Conservation (phyloP, 2,329 filamentous ascomycete species). For the Monosporascus sp. region DNA sequence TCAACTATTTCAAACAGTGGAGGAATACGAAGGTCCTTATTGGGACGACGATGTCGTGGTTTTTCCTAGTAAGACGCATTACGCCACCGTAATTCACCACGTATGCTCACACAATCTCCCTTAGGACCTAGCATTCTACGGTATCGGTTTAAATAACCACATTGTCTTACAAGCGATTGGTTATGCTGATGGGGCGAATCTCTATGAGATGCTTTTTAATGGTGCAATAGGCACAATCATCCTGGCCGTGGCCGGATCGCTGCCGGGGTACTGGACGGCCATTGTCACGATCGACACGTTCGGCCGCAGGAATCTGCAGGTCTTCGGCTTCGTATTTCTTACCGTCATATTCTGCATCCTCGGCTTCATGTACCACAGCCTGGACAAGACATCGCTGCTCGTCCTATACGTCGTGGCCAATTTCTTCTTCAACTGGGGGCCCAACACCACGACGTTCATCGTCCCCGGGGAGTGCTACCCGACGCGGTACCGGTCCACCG, state of each 20-base stretch:
- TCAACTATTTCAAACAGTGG: constrained; percentile 63
- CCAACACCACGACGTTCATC: constrained; percentile 62
- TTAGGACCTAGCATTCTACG: constrained; percentile 63
- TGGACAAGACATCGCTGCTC: constrained; percentile 46
- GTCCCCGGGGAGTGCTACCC: constrained; percentile 61
- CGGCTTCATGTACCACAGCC: constrained; percentile 51
- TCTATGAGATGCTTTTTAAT: constrained; percentile 67
- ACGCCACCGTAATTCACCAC: neutral
- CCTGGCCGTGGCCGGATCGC: constrained; percentile 68
- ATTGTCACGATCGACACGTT: constrained; percentile 68
- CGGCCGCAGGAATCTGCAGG: constrained; percentile 71
- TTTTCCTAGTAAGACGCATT: constrained; percentile 54
- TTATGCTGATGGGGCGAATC: constrained; percentile 55
- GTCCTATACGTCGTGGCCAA: constrained; percentile 60
- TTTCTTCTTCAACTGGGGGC: constrained; percentile 63
- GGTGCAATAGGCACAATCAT: constrained; percentile 74
- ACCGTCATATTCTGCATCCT: constrained; percentile 58
- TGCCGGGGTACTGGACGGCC: constrained; percentile 77
- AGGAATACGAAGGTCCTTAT: constrained; percentile 65
- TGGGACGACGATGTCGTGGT: constrained; percentile 76
- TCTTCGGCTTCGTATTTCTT: constrained; percentile 56
- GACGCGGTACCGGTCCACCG: constrained; percentile 56
- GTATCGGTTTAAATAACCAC: constrained; percentile 69
- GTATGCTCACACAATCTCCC: constrained; percentile 6
- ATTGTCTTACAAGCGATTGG: constrained; percentile 69